phyloP scores from a whole-genome alignment of 1,139 yeast species.

The Meyerozyma athensensis region DNA sequence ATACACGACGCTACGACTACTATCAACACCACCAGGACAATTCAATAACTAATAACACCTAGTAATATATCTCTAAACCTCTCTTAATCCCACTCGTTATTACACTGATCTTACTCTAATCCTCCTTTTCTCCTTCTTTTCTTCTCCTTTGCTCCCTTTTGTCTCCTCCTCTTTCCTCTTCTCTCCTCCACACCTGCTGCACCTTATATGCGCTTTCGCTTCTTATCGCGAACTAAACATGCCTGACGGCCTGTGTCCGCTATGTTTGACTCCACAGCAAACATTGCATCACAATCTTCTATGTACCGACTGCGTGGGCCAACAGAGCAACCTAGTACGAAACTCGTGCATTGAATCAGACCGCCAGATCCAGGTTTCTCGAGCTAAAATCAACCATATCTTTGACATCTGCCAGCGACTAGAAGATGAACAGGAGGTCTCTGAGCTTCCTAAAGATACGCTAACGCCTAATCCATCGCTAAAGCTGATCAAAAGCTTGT shows the following conservation, averaged over 20 bases:
- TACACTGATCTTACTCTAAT: no score
- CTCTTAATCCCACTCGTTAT: no score
- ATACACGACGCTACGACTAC: no score
- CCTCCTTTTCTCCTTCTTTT: no score
- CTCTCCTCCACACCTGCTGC: no score
- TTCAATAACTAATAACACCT: no score
- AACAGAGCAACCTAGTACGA: conserved; percentile 17
- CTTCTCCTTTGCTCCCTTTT: no score
- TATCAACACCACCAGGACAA: no score
- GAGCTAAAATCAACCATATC: conserved; percentile 25
- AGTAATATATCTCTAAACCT: no score
- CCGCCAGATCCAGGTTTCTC: conserved; percentile 14
- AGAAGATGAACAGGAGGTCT: conserved; percentile 10
- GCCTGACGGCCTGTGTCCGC: conserved; percentile 1
- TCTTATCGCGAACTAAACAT: neutral
- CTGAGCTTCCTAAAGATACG: conserved; percentile 6
- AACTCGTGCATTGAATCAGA: conserved; percentile 26
- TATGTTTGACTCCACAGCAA: neutral
- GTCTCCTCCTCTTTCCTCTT: no score
- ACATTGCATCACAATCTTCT: conserved; percentile 12
- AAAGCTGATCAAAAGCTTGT: conserved; percentile 31
- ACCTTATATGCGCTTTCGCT: neutral
- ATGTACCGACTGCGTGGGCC: conserved; percentile 20
- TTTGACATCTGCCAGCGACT: conserved; percentile 17
- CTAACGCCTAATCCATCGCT: conserved; percentile 22